Evolutionary conservation across 495 filamentous ascomycete species (phyloP), one percentile per base, ranked within the genome.

Genomic region (Aspergillus indologenus): DNA sequence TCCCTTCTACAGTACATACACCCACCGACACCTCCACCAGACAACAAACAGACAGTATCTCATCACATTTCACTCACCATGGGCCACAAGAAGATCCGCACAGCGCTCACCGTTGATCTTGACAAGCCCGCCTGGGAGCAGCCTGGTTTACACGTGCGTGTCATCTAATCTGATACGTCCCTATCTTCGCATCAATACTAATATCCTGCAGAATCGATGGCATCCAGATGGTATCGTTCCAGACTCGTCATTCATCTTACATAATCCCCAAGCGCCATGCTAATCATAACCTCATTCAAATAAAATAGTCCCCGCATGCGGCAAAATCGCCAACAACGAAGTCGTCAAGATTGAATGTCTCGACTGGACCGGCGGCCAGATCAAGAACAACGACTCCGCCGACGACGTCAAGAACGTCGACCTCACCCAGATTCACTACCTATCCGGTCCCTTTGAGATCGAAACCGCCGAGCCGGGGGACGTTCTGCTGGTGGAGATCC

Each of bases 341-440:
- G 86, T 90, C 3, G 92, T 96, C 60, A 96, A 96, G 76, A 93
- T 98, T 65, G 90, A 96, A 81, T 98, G 93, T 63, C 75, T 96
- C 20, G 93, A 98, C 72, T 93, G 90, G 86, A 81, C 80, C 60
- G 91, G 90, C 17, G 92, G 92, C 1, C 92, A 96, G 63, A 96
- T 97, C 71, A 71, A 77, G 52, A 96, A 98, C 74, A 86, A 93
- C 66, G 92, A 96, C 72, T 87, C 79, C 20, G 93, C 93, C 29
- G 91, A 98, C 68, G 93, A 98, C 64, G 75, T 96, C 57, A 84
- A 82, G 57, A 87, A 92, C 67, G 86, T 95, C 48, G 93, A 98
- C 66, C 79, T 98, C 3, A 95, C 89, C 8, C 78, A 80, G 53
- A 79, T 92, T 22, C 93, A 98, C 71, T 96, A 95, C 68, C 81